phyloP scores from a whole-genome alignment of 2,329 filamentous ascomycete genomes.

The Acrocalymma vagum region DNA sequence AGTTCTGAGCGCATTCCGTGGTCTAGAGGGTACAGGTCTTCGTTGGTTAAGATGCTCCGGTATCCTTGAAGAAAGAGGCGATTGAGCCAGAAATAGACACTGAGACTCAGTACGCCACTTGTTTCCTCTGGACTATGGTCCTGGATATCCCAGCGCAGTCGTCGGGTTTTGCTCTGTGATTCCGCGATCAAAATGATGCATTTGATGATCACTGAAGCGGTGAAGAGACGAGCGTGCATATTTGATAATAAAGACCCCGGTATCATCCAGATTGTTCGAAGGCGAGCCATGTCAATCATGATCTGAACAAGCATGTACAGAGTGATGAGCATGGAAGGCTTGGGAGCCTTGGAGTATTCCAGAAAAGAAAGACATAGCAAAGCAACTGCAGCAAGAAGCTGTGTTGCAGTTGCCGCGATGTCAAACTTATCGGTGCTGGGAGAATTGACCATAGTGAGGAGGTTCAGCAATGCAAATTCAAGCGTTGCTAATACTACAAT shows the following conservation, averaged over 20 bases:
- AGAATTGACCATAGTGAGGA: constrained; percentile 21
- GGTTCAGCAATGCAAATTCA: constrained; percentile 35
- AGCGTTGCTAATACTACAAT: too few species aligned
- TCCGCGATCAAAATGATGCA: constrained; percentile 27
- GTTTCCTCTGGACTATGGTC: constrained; percentile 43
- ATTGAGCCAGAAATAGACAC: constrained; percentile 49
- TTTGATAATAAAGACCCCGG: constrained; percentile 16
- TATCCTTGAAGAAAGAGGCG: constrained; percentile 40
- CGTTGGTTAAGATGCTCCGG: constrained; percentile 30
- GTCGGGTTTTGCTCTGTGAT: constrained; percentile 30
- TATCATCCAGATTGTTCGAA: constrained; percentile 24
- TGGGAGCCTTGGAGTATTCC: constrained; percentile 17
- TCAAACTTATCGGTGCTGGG: constrained; percentile 25
- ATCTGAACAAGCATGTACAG: constrained; percentile 21
- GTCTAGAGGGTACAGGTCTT: constrained; percentile 40
- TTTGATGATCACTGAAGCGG: constrained; percentile 23
- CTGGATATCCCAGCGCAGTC: constrained; percentile 31
- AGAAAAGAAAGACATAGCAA: constrained; percentile 15
- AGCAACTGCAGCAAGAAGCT: constrained; percentile 28
- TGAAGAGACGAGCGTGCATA: constrained; percentile 13
- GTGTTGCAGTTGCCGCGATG: constrained; percentile 36
- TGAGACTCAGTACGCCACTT: constrained; percentile 40
- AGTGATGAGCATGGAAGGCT: constrained; percentile 21
- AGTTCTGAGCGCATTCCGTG: constrained; percentile 14
- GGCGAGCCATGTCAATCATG: constrained; percentile 19